Conservation (phyloP, 1,284 basidiomycete genomes). For the Pyrrhoderma lamaoense region DNA sequence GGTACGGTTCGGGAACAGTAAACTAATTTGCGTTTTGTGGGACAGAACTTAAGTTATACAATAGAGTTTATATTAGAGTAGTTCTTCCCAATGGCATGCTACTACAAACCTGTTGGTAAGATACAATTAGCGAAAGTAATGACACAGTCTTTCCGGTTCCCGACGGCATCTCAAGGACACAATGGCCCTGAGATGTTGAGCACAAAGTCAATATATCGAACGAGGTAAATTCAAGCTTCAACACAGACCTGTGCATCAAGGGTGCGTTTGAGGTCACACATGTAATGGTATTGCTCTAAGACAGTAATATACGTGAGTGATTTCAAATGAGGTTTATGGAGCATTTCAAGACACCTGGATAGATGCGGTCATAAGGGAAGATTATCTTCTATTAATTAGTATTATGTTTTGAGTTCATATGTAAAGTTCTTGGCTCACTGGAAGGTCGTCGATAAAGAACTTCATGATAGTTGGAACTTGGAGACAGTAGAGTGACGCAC, state of each 20-base stretch:
- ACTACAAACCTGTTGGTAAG: conserved; percentile 84
- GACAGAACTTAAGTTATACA: conserved; percentile 95
- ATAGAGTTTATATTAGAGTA: no score
- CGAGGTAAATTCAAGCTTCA: conserved; percentile 1
- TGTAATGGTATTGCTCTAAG: conserved; percentile 95
- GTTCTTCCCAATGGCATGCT: neutral
- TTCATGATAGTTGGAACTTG: conserved; percentile 63
- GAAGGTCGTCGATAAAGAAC: conserved; percentile 93
- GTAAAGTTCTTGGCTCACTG: conserved; percentile 41
- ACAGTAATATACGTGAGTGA: conserved; percentile 8
- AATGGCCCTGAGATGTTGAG: conserved; percentile 83
- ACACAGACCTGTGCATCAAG: conserved; percentile 75
- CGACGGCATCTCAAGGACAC: conserved; percentile 99
- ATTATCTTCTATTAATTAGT: conserved; percentile 50
- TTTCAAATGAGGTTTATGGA: conserved; percentile 9
- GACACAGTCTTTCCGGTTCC: conserved; percentile 99
- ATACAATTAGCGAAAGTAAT: conserved; percentile 91
- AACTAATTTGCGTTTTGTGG: conserved; percentile 88
- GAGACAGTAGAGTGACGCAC: conserved; percentile 1
- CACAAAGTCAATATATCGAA: neutral
- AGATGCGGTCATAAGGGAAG: conserved; percentile 90
- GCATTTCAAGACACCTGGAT: conserved; percentile 52
- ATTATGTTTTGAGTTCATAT: neutral
- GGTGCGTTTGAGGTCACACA: conserved; percentile 97
- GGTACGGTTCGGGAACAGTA: conserved; percentile 99